Evolutionary conservation across 2,329 filamentous ascomycete species (phyloP).

Genomic region (Teratosphaeria nubilosa): DNA sequence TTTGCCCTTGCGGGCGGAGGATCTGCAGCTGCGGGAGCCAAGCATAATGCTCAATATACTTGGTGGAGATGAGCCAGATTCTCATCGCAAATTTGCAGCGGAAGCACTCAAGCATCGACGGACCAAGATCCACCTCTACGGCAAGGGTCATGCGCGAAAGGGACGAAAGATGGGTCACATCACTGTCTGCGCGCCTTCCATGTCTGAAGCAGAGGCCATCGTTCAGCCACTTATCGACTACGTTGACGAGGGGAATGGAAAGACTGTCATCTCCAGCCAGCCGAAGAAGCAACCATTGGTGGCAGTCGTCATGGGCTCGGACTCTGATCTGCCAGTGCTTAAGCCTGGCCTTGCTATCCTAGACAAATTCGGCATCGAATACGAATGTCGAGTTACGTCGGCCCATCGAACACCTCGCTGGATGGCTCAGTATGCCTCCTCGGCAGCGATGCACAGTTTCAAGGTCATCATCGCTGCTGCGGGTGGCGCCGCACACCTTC

Average conservation of each 20-base stretch:
- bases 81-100: conserved; percentile 50
- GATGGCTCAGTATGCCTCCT: conserved; percentile 36
- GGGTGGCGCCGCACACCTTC: conserved; percentile 42
- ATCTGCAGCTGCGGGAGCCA: conserved; percentile 49
- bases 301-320: conserved; percentile 74
- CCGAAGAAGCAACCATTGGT: conserved; percentile 45
- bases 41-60: conserved; percentile 75
- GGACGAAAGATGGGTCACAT: conserved; percentile 94
- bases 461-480: conserved; percentile 40
- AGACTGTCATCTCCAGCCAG: conserved; percentile 18
- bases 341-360: conserved; percentile 57
- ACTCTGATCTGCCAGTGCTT: conserved; percentile 63
- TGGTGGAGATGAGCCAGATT: conserved; percentile 55
- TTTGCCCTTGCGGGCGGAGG: conserved; percentile 42
- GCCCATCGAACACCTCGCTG: conserved; percentile 47
- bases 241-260: conserved; percentile 47
- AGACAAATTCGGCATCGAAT: conserved; percentile 60
- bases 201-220: conserved; percentile 57
- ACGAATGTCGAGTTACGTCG: conserved; percentile 65
- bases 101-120: conserved; percentile 48
- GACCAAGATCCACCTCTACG: conserved; percentile 72
- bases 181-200: conserved; percentile 62
- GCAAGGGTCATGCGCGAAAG: conserved; percentile 72
- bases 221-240: conserved; percentile 60
- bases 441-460: conserved; percentile 28